phyloP scores from a whole-genome alignment of 2,329 filamentous ascomycete species.

The Albifimbria verrucaria region DNA sequence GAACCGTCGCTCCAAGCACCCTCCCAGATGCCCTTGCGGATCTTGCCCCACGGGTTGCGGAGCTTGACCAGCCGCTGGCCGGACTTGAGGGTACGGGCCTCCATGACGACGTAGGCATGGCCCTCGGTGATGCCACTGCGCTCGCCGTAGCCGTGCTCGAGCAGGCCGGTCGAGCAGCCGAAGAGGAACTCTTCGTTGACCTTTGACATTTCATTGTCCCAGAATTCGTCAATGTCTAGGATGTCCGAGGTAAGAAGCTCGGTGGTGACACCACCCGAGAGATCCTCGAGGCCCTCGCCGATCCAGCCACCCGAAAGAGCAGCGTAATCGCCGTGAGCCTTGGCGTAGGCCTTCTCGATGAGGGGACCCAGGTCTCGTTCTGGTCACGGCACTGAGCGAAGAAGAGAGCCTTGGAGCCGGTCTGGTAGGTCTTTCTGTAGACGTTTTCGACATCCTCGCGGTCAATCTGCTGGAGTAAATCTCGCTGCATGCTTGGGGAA shows the following conservation, averaged over 20 bases:
- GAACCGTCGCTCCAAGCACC: constrained; percentile 59
- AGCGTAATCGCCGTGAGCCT: constrained; percentile 75
- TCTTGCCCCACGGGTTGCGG: constrained; percentile 59
- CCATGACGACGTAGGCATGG: constrained; percentile 61
- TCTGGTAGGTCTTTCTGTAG: constrained; percentile 69
- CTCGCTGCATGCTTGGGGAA: constrained; percentile 70
- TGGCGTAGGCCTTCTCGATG: constrained; percentile 80
- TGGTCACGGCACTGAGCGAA: constrained; percentile 73
- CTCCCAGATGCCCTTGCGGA: constrained; percentile 56
- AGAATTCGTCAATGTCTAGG: constrained; percentile 76
- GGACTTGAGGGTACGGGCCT: constrained; percentile 48
- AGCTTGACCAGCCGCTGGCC: constrained; percentile 56
- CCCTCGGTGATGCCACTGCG: constrained; percentile 56
- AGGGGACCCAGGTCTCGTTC: constrained; percentile 80
- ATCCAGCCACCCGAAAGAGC: constrained; percentile 70
- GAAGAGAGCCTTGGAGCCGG: constrained; percentile 72
- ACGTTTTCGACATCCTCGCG: constrained; percentile 68
- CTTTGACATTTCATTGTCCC: constrained; percentile 75
- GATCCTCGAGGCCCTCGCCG: constrained; percentile 56
- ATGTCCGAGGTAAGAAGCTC: constrained; percentile 68
- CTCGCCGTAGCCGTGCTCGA: constrained; percentile 60
- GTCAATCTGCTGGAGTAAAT: constrained; percentile 72
- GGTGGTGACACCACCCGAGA: constrained; percentile 67
- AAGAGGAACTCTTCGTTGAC: constrained; percentile 80
- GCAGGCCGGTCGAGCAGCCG: constrained; percentile 63